Evolutionary conservation across 495 filamentous ascomycete genomes (phyloP).

Genomic region (Glutinoglossum americanum): DNA sequence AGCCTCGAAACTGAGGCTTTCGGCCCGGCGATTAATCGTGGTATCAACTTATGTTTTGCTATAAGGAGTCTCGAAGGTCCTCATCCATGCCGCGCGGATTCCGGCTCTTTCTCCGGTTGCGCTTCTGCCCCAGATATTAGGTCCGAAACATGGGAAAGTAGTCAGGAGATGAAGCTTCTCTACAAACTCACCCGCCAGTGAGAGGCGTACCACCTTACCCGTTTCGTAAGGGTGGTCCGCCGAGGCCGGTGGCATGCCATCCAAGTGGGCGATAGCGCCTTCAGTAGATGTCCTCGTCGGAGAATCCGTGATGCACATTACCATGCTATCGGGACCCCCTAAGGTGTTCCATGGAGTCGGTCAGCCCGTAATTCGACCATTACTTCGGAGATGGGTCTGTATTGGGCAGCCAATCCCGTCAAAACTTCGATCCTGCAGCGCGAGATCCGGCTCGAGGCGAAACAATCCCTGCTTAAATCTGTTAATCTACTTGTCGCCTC

Average conservation of each 20-base stretch:
- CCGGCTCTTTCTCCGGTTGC: conserved; percentile 25
- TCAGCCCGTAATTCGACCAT: conserved; percentile 7
- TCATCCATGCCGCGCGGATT: conserved; percentile 41
- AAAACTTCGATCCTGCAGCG: conserved; percentile 12
- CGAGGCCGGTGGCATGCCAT: too few relatives aligned
- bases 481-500: too few relatives aligned
- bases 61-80: conserved; percentile 44
- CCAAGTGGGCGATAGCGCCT: too few relatives aligned
- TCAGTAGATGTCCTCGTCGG: conserved; percentile 48
- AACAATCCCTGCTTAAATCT: conserved; percentile 28
- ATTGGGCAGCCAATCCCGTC: conserved; percentile 20
- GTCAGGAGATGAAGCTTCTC: conserved; percentile 46
- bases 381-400: not conserved
- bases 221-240: not conserved
- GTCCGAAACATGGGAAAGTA: conserved; percentile 50
- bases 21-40: too few relatives aligned
- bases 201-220: conserved; percentile 33
- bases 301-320: conserved; percentile 68
- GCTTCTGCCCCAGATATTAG: conserved; percentile 50
- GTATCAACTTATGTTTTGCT: too few relatives aligned
- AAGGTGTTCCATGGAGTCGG: not conserved
- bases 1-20: too few relatives aligned
- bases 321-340: conserved; percentile 38
- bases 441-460: conserved; percentile 38
- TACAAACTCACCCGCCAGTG: conserved; percentile 37